Base-by-base conservation (phyloP, 2,329 filamentous ascomycete species). In the Pseudogymnoascus sp. region DNA sequence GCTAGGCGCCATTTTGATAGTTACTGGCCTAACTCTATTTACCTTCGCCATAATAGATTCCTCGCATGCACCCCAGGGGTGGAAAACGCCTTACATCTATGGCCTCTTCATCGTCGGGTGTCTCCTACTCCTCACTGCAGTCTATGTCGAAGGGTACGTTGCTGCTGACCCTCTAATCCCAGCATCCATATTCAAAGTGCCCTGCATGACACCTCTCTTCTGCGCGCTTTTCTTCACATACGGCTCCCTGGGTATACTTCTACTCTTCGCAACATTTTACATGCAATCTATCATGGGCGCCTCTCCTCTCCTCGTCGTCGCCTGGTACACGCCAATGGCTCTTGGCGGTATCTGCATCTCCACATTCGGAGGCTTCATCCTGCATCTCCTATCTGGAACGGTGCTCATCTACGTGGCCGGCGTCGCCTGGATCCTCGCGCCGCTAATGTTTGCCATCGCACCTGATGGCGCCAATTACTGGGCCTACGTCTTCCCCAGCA, bases 1-100 rank as follows among this genome's bases (percentile, higher is more conserved):
- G 82, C 76, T 79, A 63, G 89, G 89, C 0, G 75, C 82, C 1
- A 70, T 73, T 2, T 81, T 86, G 12, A 86, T 87, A 14, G 79
- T 90, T 0, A 79, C 81, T 0, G 89, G 87, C 0, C 73, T 92
- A 11, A 79, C 89, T 1, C 78, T 94, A 25, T 78, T 91, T 66
- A 86, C 91, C 0, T 93, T 87, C 69, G 87, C 89, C 0, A 82
- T 94, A 61, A 92, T 89, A 0, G 86, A 91, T 59, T 86, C 85
- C 6, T 82, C 85, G 0, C 84, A 90, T 71, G 88, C 88, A 0
- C 82, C 85, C 0, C 72, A 84, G 2, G 84, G 86, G 1, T 93
- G 90, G 89, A 77, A 74, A n/a, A 90, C 87, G 0, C 86, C 88
- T 1, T 91, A 91, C 67, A 86, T 93, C 38, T 82, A 83, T 42